Evolutionary conservation across 257 asterid species (phyloP), one percentile per base, ranked within the genome.

Genomic region (Scutellaria minor): DNA sequence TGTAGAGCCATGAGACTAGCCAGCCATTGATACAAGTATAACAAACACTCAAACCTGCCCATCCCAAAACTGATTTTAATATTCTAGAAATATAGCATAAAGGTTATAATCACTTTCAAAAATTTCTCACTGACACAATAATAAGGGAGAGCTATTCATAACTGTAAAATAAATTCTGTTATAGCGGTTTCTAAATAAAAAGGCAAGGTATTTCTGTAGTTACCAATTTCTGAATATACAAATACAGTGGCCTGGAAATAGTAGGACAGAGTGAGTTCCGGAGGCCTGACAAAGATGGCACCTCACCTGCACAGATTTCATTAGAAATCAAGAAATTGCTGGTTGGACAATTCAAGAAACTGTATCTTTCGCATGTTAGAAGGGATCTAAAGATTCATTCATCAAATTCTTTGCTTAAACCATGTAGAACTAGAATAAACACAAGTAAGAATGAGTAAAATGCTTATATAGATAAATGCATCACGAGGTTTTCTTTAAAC

Each of bases 191-290:
- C 47, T 12, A 44, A 31, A 47, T 7, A 6, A 58, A 47, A 31
- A 62, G 8, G 35, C 6, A 41, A 45, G 67, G 63, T 55, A 35
- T 42, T 18, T 31, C 41, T n/a, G 20, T 39, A 68, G 37, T 82
- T 87, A 92, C 98, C 89, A 80, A 41, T 76, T 81, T 82, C 80
- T 88, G 97, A 20, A 87, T 22, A 70, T 80, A 85, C 37, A 70
- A 83, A 74, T 81, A 79, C 39, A 80, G 72, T 14, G 95, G 89
- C 73, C 89, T 84, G 58, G 95, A 74, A 68, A 74, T 42, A 71
- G 90, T 72, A 6, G 85, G 75, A 53, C 72, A 71, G 20, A 64
- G 75, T 62, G 81, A 74, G 76, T 73, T 80, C 63, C 73, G 80
- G 39, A 72, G 76, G 31, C 82, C 80, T 59, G 80, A 77, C 67